Base-by-base conservation (phyloP, 345 rosid species). In the Moricandia moricandioides region DNA sequence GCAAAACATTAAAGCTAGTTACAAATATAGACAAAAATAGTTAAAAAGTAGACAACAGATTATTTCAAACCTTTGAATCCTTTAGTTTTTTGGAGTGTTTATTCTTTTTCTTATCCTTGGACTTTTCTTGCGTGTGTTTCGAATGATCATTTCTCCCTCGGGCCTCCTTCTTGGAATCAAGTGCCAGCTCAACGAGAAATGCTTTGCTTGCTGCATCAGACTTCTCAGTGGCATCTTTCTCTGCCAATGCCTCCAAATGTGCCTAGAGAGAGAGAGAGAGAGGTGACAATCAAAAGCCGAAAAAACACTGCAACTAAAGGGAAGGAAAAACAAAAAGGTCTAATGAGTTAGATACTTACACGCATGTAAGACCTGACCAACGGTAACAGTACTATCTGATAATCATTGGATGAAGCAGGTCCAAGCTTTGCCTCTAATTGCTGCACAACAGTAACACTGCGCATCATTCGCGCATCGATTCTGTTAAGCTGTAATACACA, bases 131-230 rank as follows among this genome's bases (percentile, higher is more conserved):
- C 12, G 82, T 12, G 81, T 86, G 88, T 81, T 79, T 88, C 11
- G 80, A 74, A 78, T 60, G 82, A 77, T 88, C 89, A 65, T 68
- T 85, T 75, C 91, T 87, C 77, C 92, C 88, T 67, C 69, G 88
- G 65, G 77, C 60, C 74, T 71, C 86, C 81, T 88, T 89, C 81
- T 86, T 85, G 69, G 97, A 85, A 83, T 94, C 97, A 79, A 81
- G 92, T 7, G 92, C 99, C 18, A 91, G 97, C 85, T 94, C 98
- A 1, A 88, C 95, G 63, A 94, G 86, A 78, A 94, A 86, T 52
- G 98, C 97, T 81, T 94, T 95, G 69, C 96, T 82, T 12, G 91
- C 98, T 75, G 97, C 98, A 83, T 94, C 96, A 80, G 98, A 88
- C 85, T 88, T 91, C 85, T 91, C 95, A 33, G 87, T 91, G 63